These are phyloP conservation scores for Mentha longifolia DNA, from an alignment of 257 asterid species.

Conservation along the genomic window DNA sequence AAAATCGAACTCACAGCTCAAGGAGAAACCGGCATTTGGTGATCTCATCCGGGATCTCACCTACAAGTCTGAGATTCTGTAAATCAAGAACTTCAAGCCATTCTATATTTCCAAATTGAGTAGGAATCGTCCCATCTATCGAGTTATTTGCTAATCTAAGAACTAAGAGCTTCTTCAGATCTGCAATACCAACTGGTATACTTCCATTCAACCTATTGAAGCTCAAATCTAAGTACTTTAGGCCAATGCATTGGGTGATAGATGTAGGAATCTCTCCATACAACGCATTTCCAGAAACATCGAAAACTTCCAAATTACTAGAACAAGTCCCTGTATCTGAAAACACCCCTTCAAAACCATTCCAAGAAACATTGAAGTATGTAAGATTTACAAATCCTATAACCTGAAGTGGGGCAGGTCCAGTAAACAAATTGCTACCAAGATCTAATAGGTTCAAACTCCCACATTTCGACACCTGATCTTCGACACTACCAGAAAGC, in stretches of 20 bases:
- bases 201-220: slow-evolving; percentile 70
- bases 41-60: slow-evolving; percentile 74
- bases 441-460: slow-evolving; percentile 86
- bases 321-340: slow-evolving; percentile 37
- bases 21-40: slow-evolving; percentile 81
- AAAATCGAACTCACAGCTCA: slow-evolving; percentile 66
- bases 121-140: slow-evolving; percentile 62
- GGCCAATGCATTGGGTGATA: slow-evolving; percentile 62
- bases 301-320: slow-evolving; percentile 54
- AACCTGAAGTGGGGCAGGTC: slow-evolving; percentile 64
- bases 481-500: slow-evolving; percentile 71
- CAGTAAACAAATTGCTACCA: slow-evolving; percentile 73
- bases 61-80: slow-evolving; percentile 62
- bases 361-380: slow-evolving; percentile 50
- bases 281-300: slow-evolving; percentile 62
- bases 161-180: slow-evolving; percentile 56
- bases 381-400: slow-evolving; percentile 53
- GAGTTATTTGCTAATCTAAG: slow-evolving; percentile 40
- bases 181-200: slow-evolving; percentile 66
- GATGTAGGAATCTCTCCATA: slow-evolving; percentile 63
- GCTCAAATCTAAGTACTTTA: slow-evolving; percentile 83
- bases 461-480: slow-evolving; percentile 54
- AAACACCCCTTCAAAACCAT: slow-evolving; percentile 57
- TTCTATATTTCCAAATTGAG: slow-evolving; percentile 68
- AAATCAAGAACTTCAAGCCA: slow-evolving; percentile 88